Percentiles rank a stretch among this genome's conserved stretches.
Evolutionary conservation across 352 stramenopile species (phyloP).

Genomic region (Pythium pyrilobum): DNA sequence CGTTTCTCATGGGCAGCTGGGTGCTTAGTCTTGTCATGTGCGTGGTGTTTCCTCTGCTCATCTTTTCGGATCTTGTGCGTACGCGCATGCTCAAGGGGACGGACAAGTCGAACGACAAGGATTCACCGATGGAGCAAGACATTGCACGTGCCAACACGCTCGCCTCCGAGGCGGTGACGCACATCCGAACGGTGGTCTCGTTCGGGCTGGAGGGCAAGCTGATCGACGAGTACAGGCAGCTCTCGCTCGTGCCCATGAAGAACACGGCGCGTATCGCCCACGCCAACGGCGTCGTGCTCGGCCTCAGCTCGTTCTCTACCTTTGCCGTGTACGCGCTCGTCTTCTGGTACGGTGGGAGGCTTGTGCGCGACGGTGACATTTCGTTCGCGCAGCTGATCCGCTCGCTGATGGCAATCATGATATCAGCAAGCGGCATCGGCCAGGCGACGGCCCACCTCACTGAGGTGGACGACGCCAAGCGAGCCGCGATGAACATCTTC

Average conservation of each 20-base stretch:
- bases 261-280: constrained; percentile 1
- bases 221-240: constrained; percentile 14
- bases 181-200: constrained; percentile 50
- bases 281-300: constrained; percentile 11
- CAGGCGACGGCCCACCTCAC: constrained; percentile 23
- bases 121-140: background rate
- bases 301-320: constrained; percentile 22
- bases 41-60: constrained; percentile 50
- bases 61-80: constrained; percentile 32
- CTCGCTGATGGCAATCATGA: constrained; percentile 41
- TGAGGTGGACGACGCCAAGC: constrained; percentile 69
- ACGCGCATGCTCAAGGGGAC: constrained; percentile 20
- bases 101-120: background rate
- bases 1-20: constrained; percentile 62
- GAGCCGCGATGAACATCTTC: constrained; percentile 38
- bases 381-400: constrained; percentile 34
- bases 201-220: constrained; percentile 26
- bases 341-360: constrained; percentile 23
- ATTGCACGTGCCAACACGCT: constrained; percentile 12
- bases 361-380: constrained; percentile 34
- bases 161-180: constrained; percentile 16
- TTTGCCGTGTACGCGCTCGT: constrained; percentile 18
- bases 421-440: constrained; percentile 29
- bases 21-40: constrained; percentile 65
- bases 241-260: constrained; percentile 8